Evolutionary conservation across 768 basidiomycete species (phyloP), one percentile per base, ranked within the genome.

Genomic region (Pleurotus ostreatus): DNA sequence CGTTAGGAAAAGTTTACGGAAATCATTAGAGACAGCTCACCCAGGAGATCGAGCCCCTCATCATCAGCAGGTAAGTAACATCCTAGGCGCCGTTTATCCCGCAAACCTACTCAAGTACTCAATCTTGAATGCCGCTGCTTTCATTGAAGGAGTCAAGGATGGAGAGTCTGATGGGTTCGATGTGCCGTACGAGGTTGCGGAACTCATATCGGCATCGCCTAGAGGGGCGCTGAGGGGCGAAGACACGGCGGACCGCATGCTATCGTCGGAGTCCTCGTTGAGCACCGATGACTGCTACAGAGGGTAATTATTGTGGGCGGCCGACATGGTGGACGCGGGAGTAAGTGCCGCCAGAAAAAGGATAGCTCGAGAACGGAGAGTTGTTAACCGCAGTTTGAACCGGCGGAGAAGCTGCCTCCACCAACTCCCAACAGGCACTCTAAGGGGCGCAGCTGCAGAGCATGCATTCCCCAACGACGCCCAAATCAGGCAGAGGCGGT

Each of bases 31-130:
- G 16, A 40, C 81, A 59, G 89, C 89, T 78, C 38, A 89, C 78
- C 56, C 89, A 79, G 26, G 82, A 77, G 22, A 88, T 90, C 23
- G 23, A 23, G 23, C 23, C 4, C 23, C 23, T 23, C 23, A 23
- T 23, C 23, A 23, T 5, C 23, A 22, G 88, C 90, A 11, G 90
- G 88, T 23, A 92, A 73, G 43, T 79, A 1, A 92, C 78, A 45
- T 91, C 87, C 1, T 89, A 91, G 60, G 87, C 87, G 59, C 83
- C 89, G 70, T 91, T 91, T 44, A 92, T 66, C 30, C 75, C 78
- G 41, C 89, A 76, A 0, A 88, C 89, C 55, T 81, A 85, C 63
- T 90, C 87, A 23, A 83, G 56, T 81, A 85, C 63, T 90, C 87
- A 23, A 83, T 77, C 55, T 76, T 78, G 69, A 83, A 84, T 1